phyloP scores from a whole-genome alignment of 106 monocot genomes.

The Dactylorhiza incarnata region DNA sequence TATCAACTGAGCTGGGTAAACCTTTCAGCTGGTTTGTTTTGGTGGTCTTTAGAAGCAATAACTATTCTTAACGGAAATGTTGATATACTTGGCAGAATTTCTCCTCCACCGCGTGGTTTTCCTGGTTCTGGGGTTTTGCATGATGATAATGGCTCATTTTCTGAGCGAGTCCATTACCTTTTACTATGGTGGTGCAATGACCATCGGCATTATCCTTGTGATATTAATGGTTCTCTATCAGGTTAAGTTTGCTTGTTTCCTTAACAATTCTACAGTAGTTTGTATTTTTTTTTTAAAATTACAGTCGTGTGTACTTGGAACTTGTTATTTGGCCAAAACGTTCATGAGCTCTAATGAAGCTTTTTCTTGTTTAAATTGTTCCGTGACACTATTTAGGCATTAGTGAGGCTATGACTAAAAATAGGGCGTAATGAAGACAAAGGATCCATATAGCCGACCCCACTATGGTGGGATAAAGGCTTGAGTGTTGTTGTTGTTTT shows the following conservation, averaged over 20 bases:
- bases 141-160: conserved; percentile 54
- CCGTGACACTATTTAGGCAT: too few relatives aligned
- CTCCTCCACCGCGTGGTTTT: conserved; percentile 53
- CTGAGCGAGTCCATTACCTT: conserved; percentile 77
- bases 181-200: conserved; percentile 89
- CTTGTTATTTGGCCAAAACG: not conserved
- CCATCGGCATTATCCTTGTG: conserved; percentile 71
- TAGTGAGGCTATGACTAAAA: too few relatives aligned
- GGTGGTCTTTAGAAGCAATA: not conserved
- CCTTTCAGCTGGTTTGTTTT: not conserved
- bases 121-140: conserved; percentile 48
- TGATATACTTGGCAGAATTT: conserved; percentile 47
- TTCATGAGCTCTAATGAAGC: not conserved
- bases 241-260: conserved; percentile 25
- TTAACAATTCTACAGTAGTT: not conserved
- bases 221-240: conserved; percentile 82
- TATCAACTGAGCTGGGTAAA: conserved; percentile 68
- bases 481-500: not conserved
- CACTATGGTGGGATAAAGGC: too few relatives aligned
- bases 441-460: too few relatives aligned
- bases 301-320: not conserved
- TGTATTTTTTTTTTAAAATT: not conserved
- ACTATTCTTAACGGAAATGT: not conserved
- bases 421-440: too few relatives aligned
- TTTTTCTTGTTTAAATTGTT: not conserved